phyloP scores from a whole-genome alignment of 257 asterid genomes.

The Lycium barbarum region DNA sequence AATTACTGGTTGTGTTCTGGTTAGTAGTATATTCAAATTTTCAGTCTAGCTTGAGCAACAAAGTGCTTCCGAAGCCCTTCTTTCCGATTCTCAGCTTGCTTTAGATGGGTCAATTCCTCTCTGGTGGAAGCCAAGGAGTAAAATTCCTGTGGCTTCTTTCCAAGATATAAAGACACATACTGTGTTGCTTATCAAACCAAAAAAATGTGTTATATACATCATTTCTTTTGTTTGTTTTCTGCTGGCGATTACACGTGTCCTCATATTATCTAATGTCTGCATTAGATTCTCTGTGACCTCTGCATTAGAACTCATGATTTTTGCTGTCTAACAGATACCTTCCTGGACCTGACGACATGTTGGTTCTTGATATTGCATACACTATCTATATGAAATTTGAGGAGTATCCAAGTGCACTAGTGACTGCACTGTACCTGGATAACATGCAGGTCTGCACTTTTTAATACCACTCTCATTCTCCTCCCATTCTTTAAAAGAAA shows the following conservation, averaged over 20 bases:
- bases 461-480: background rate
- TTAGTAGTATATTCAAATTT: background rate
- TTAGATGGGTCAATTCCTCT: background rate
- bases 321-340: constrained; percentile 66
- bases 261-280: constrained; percentile 4
- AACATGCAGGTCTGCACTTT: constrained; percentile 69
- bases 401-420: constrained; percentile 84
- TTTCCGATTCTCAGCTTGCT: background rate
- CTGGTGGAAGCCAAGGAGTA: background rate
- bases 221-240: constrained; percentile 10
- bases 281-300: background rate
- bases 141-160: background rate
- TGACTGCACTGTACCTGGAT: constrained; percentile 79
- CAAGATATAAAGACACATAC: background rate
- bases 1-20: background rate
- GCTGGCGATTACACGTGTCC: background rate
- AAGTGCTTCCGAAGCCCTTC: background rate
- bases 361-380: constrained; percentile 83
- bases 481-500: background rate
- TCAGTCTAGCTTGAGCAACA: background rate
- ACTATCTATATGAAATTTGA: constrained; percentile 78
- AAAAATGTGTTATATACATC: background rate
- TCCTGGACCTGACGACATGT: constrained; percentile 87
- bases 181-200: background rate
- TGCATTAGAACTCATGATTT: constrained; percentile 30